A percentile compares a stretch with the other conserved stretches of the same genome.
phyloP scores from a whole-genome alignment of 2,329 filamentous ascomycete species.

The Epichloe scottii region DNA sequence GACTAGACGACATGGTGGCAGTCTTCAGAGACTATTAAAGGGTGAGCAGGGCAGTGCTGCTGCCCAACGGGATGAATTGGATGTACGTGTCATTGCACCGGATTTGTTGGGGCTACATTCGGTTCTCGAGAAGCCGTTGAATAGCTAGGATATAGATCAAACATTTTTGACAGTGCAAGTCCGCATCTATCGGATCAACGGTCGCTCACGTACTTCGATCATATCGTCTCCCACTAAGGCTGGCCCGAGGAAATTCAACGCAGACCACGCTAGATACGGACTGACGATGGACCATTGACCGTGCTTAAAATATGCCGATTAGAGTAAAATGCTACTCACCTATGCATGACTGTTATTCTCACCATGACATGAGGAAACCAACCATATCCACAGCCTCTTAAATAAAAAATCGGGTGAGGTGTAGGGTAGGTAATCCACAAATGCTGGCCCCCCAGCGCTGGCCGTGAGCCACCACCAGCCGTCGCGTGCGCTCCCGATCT shows the following conservation, averaged over 20 bases:
- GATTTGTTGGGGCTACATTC: background rate
- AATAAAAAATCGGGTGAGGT: background rate
- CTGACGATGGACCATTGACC: no score
- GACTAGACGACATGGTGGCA: conserved; percentile 75
- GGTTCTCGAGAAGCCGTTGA: background rate
- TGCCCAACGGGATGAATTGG: background rate
- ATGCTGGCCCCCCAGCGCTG: no score
- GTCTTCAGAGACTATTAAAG: conserved; percentile 59
- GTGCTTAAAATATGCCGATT: no score
- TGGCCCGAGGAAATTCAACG: no score
- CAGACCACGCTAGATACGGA: no score
- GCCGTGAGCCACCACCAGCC: background rate
- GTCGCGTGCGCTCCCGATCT: conserved; percentile 8
- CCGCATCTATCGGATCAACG: background rate
- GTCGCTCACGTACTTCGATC: background rate
- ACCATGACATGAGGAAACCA: background rate
- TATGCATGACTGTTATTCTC: no score
- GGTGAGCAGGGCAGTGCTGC: background rate
- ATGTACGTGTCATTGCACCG: background rate
- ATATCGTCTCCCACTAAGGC: background rate
- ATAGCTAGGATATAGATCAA: background rate
- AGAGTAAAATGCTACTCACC: no score
- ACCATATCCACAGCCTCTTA: background rate
- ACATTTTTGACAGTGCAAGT: background rate
- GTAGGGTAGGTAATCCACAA: background rate